Evolutionary conservation across 257 asterid genomes (phyloP), one percentile per base, ranked within the genome.

Genomic region (Mitragyna speciosa): DNA sequence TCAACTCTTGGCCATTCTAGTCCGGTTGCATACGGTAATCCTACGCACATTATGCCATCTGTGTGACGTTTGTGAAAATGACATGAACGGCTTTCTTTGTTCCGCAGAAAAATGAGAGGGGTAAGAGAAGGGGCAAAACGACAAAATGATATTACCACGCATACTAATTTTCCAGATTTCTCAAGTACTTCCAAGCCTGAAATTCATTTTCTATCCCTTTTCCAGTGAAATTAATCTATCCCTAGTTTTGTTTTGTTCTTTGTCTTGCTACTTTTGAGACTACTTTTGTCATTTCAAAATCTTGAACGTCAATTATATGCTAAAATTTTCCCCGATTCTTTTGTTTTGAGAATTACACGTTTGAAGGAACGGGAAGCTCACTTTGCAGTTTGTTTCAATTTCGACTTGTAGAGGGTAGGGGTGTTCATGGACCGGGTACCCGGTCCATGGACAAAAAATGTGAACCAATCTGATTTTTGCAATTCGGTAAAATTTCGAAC

Each of bases 381-480:
- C 24, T 36, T 66, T 14, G 76, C 73, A 49, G 74, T 45, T 70
- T 54, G 47, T 61, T 66, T 30, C 33, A n/a, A 22, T 75, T 74
- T 51, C 43, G 64, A 77, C 72, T 28, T n/a, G n/a, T n/a, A n/a
- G n/a, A n/a, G n/a, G n/a, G n/a, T n/a, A n/a, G n/a, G n/a, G n/a
- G n/a, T n/a, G n/a, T n/a, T n/a, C n/a, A n/a, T n/a, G n/a, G n/a
- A n/a, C n/a, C n/a, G n/a, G n/a, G n/a, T n/a, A n/a, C n/a, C n/a
- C n/a, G n/a, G n/a, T n/a, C n/a, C n/a, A n/a, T n/a, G n/a, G n/a
- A n/a, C n/a, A n/a, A n/a, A n/a, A n/a, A n/a, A n/a, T n/a, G n/a
- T n/a, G n/a, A n/a, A n/a, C n/a, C n/a, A n/a, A n/a, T n/a, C n/a
- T n/a, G n/a, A n/a, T n/a, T n/a, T n/a, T n/a, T n/a, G n/a, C n/a